Base-by-base conservation (phyloP, 345 rosid species). In the Excoecaria cochinchinensis region DNA sequence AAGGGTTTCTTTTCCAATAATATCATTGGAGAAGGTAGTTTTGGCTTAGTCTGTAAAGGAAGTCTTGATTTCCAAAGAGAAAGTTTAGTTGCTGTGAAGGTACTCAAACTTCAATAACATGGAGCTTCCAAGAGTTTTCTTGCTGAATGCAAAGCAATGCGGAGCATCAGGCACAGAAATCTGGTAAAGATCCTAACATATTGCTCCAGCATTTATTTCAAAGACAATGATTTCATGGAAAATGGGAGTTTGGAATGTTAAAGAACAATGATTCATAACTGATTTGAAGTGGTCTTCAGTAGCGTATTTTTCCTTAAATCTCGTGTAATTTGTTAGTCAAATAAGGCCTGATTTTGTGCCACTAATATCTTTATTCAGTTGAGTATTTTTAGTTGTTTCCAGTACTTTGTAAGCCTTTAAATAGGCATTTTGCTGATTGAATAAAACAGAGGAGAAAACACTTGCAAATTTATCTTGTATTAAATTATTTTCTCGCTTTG, bases 161-260 rank as follows among this genome's bases (percentile, higher is more conserved):
- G 3, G 19, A 60, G 47, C 40, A 52, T 74, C 21, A 40, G 70
- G 57, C 77, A 74, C 17, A 39, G 63, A 39, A 74, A 74, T 48
- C 68, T 73, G 0, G 69, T 73, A 12, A 73, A 73, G 51, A 3
- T 61, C 21, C 50, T 61, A 36, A 71, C 74, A 12, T 48, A 24
- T 16, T 71, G 74, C 60, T 71, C 55, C 3, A 58, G 65, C 13
- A 46, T 58, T 40, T 42, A 71, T 8, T 71, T 71, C 25, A 71
- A 71, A 57, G 74, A n/a, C n/a, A n/a, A n/a, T n/a, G 65, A 71
- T 31, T 71, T 39, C 4, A 72, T 72, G 75, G 36, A 7, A 15
- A 71, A 56, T 71, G 65, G 53, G n/a, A 57, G 39, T 71, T 11
- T 57, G 22, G 64, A 73, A 47, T n/a, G n/a, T n/a, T n/a, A n/a